A percentile compares a stretch with the other conserved stretches of the same genome.
Conservation (phyloP, 164 flowering plant genomes). For the Magnolia officinalis region DNA sequence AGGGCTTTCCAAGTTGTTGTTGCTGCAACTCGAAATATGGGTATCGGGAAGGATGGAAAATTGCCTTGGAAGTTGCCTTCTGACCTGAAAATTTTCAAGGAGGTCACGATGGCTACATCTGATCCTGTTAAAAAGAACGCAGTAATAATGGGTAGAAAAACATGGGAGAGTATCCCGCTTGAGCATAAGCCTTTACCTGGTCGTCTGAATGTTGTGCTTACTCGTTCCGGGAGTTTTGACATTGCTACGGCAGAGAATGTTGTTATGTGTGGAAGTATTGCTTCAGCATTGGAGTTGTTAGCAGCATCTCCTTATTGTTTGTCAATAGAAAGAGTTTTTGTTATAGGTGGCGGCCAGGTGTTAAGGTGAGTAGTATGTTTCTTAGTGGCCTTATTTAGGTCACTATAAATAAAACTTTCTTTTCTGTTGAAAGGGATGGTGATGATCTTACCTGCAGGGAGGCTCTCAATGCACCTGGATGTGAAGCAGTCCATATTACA, state of each 20-base stretch:
- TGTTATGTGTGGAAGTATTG: constrained; percentile 76
- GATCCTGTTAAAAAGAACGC: constrained; percentile 85
- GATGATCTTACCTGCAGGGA: constrained; percentile 49
- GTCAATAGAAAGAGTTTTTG: constrained; percentile 81
- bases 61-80: constrained; percentile 87
- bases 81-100: constrained; percentile 80
- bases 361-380: constrained; percentile 43
- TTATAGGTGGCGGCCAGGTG: constrained; percentile 90
- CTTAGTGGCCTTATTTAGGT: constrained; percentile 2
- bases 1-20: constrained; percentile 88
- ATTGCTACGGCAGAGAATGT: constrained; percentile 83
- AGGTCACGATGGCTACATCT: constrained; percentile 54
- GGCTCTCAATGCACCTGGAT: constrained; percentile 62
- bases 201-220: constrained; percentile 85
- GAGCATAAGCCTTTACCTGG: constrained; percentile 76
- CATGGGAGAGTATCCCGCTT: constrained; percentile 89
- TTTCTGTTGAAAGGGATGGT: constrained; percentile 4
- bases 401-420: background rate
- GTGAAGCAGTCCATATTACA: constrained; percentile 87
- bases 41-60: constrained; percentile 90
- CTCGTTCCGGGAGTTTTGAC: constrained; percentile 78
- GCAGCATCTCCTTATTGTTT: constrained; percentile 72
- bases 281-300: constrained; percentile 70
- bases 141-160: constrained; percentile 91
- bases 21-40: constrained; percentile 77